These are phyloP conservation scores for Agapanthus africanus DNA, from an alignment of 106 monocot species.

Conservation along the genomic window DNA sequence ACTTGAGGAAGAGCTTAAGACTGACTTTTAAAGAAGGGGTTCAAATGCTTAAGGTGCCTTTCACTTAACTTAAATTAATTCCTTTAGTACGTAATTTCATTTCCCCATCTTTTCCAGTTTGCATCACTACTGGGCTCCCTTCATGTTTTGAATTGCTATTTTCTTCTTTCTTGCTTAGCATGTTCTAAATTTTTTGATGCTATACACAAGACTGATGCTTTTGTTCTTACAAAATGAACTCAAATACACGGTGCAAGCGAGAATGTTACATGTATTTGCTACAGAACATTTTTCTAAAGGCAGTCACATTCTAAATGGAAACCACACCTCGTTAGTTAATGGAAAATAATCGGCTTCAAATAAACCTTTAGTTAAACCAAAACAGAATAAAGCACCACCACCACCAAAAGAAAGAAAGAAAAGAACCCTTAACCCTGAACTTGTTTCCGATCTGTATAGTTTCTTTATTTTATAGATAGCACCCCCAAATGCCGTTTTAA, in stretches of 20 bases:
- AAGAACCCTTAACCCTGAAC: too few relatives aligned
- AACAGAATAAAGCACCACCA: too few relatives aligned
- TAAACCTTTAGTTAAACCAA: too few relatives aligned
- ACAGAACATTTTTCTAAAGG: neutral
- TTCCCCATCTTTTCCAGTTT: neutral
- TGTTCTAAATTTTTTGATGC: neutral
- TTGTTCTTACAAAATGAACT: neutral
- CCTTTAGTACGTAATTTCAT: neutral
- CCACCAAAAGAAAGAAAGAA: too few relatives aligned
- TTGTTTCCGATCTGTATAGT: too few relatives aligned
- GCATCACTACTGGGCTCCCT: too few relatives aligned
- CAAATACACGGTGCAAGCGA: neutral
- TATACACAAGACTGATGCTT: neutral
- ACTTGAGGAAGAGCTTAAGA: conserved; percentile 70
- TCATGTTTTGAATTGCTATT: neutral
- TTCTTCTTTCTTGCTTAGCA: neutral
- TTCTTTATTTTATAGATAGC: too few relatives aligned
- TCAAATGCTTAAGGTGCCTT: conserved; percentile 82
- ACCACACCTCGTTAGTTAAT: too few relatives aligned
- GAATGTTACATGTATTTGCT: neutral
- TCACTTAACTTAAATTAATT: neutral
- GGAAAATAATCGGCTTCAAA: too few relatives aligned
- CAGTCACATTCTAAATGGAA: too few relatives aligned
- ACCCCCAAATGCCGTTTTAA: too few relatives aligned
- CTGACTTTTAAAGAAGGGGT: conserved; percentile 83